Base-by-base conservation (phyloP, 176 grass and related monocot genomes). In the Musa schizocarpa region DNA sequence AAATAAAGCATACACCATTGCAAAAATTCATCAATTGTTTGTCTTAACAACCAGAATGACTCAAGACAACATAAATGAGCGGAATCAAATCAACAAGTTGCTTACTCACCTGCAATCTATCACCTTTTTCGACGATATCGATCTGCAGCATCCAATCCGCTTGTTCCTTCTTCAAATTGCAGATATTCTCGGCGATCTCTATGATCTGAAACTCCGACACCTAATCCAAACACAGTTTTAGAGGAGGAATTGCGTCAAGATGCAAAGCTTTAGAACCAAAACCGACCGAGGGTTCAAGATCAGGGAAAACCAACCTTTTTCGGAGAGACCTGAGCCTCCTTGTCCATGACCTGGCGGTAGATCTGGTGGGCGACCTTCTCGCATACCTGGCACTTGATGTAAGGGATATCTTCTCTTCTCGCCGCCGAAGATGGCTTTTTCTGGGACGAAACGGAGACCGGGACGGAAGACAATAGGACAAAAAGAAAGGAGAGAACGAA, bases 121-220 rank as follows among this genome's bases (percentile, higher is more conserved):
- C 80, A 58, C 90, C 94, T 50, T 93, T 93, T 82, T 97, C 90
- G 52, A 90, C 82, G 71, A 97, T 93, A 52, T 97, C 94, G 74
- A 97, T 97, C 77, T 85, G 85, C 23, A 91, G 87, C 72, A 93
- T 89, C 94, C 94, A 93, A 78, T 97, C 93, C 10, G 94, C 90
- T 83, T 97, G 83, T 83, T 93, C 90, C 88, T 97, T 97, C 90
- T 97, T 97, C 27, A 97, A 56, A 81, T 93, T 97, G 67, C 94
- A 97, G n/a, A 97, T 84, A 80, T 93, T 97, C 88, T 97, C 94
- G 20, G 87, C 85, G 85, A 93, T 93, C 74, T 97, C 93, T 69
- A 97, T 97, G 82, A 93, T 93, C 83, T 97, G 85, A 78, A 93
- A 88, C 82, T 97, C 93, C 50, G 90, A 87, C 53, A 97, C 86